phyloP scores from a whole-genome alignment of 345 rosid species.

The Sonneratia alba region DNA sequence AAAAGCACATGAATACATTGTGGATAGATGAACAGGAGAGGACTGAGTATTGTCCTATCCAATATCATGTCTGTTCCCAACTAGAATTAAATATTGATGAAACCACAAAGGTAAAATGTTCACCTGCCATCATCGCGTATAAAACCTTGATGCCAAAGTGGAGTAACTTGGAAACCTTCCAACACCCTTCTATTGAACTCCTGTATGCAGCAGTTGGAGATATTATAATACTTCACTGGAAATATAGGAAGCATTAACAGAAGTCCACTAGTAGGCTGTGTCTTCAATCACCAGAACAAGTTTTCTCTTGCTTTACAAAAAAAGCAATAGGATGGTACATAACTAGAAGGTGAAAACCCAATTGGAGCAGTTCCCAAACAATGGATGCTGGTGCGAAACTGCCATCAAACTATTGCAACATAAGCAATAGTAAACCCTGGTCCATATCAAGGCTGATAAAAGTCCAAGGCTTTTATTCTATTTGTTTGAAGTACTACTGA shows the following conservation, averaged over 20 bases:
- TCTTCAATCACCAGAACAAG: neutral
- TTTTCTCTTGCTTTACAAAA: neutral
- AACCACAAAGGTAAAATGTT: neutral
- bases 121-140: conserved; percentile 71
- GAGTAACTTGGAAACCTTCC: conserved; percentile 92
- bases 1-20: too few relatives aligned
- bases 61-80: neutral
- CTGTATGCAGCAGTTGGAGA: conserved; percentile 23
- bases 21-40: too few relatives aligned
- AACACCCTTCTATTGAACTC: conserved; percentile 59
- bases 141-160: conserved; percentile 93
- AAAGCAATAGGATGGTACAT: neutral
- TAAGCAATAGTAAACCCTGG: neutral
- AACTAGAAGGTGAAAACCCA: neutral
- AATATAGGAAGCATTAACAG: neutral
- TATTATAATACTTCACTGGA: neutral
- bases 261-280: neutral
- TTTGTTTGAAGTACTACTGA: neutral
- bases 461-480: neutral
- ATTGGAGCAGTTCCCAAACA: neutral
- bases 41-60: too few relatives aligned
- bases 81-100: neutral
- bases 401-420: neutral
- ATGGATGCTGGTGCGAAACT: neutral
- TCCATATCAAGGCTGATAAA: neutral